These are phyloP conservation scores for Paraglomus brasilianum DNA, from an alignment of 192 early-diverging fungal species.

Conservation along the genomic window DNA sequence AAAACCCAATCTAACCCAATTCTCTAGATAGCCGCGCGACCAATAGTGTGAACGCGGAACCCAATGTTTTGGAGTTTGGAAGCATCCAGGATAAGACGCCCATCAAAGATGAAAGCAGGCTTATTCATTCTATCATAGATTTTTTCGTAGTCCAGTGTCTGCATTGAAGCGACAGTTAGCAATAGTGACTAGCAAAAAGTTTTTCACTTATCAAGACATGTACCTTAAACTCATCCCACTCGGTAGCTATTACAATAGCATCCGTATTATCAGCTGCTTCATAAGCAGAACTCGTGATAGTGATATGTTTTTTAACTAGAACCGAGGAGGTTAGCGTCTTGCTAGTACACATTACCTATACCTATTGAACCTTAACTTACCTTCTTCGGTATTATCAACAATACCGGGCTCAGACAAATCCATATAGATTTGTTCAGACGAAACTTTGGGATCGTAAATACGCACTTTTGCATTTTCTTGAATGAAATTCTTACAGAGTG, in stretches of 20 bases:
- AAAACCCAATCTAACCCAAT: too few species aligned
- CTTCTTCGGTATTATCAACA: conserved; percentile 42
- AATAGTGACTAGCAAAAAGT: neutral
- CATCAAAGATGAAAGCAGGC: conserved; percentile 90
- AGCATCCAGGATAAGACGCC: conserved; percentile 75
- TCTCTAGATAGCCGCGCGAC: conserved; percentile 28
- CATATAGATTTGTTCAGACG: conserved; percentile 62
- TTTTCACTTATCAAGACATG: neutral
- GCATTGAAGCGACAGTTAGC: neutral
- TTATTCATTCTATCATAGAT: conserved; percentile 74
- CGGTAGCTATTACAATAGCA: conserved; percentile 80
- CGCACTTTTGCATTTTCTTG: conserved; percentile 70
- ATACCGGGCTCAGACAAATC: conserved; percentile 65
- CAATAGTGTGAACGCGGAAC: conserved; percentile 73
- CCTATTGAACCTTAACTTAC: conserved; percentile 17
- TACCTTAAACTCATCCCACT: conserved; percentile 90
- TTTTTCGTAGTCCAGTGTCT: conserved; percentile 61
- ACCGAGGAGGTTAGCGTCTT: neutral
- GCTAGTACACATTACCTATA: neutral
- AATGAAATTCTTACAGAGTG: conserved; percentile 76
- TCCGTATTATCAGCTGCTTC: conserved; percentile 68
- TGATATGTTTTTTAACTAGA: conserved; percentile 61
- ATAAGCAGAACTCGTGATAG: conserved; percentile 64
- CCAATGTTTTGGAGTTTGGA: conserved; percentile 70
- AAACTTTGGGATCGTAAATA: conserved; percentile 92